Evolutionary conservation across 164 flowering plant genomes (phyloP), one percentile per base, ranked within the genome.

Genomic region (Nymphaea colorata): DNA sequence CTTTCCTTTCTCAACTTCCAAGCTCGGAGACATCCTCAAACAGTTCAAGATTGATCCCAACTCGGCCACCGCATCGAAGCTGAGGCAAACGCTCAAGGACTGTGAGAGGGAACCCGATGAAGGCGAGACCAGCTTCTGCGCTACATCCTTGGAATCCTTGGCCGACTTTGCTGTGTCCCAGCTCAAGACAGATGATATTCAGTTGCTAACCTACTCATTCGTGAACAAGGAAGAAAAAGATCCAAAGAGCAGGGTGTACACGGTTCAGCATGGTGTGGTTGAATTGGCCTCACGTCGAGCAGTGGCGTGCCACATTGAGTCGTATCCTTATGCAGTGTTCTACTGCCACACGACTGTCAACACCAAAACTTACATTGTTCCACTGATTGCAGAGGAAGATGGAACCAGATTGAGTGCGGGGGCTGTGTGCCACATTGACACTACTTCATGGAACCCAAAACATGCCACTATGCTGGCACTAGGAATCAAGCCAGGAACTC

Each of bases 291-390:
- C 82, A 42, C 74, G 76, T 0, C 79, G 74, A 41, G 64, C 73
- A 70, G 75, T 84, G 18, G 82, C 76, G 2, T 84, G 88, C 62
- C 90, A 86, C 17, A 65, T 79, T 2, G 61, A 82, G 87, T 82
- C 87, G 17, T 84, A 84, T 70, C 83, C 90, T 59, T 86, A 79
- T 43, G 76, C 80, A 7, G 72, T 84, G 5, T 83, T 74, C 71
- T 82, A 81, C 43, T 86, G 90, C 72, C 87, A 86, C 70, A 47
- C 65, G 53, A 81, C 69, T 41, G 74, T 61, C 55, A 76, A 11
- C 16, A 61, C 16, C 64, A 11, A 73, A 59, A 66, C 72, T 53
- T 80, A 65, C 69, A 77, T 47, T 63, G 74, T 84, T 51, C 83
- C 71, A 17, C 63, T 66, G 64, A 75, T 83, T 43, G 60, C 66